phyloP scores from a whole-genome alignment of 495 filamentous ascomycete genomes.

The Aspergillus funiculosus region DNA sequence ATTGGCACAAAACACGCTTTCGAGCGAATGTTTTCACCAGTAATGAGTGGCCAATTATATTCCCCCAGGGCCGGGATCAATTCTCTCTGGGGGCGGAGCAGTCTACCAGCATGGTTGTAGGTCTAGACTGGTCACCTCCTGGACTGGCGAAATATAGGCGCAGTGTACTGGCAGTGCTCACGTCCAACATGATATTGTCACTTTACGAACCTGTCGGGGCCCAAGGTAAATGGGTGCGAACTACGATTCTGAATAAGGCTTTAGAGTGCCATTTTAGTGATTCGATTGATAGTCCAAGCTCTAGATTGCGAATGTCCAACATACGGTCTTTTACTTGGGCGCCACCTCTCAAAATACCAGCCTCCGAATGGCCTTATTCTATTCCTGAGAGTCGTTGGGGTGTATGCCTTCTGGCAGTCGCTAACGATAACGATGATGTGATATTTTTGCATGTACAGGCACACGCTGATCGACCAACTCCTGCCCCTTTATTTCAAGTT shows the following conservation, averaged over 20 bases:
- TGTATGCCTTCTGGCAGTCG: conserved; percentile 29
- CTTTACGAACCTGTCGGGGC: conserved; percentile 39
- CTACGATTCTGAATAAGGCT: conserved; percentile 38
- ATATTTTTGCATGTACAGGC: conserved; percentile 25
- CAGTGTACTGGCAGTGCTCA: conserved; percentile 54
- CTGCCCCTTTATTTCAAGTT: conserved; percentile 13
- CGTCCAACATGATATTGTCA: conserved; percentile 50
- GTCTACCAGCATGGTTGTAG: conserved; percentile 47
- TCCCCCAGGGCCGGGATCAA: conserved; percentile 38
- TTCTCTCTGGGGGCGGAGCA: conserved; percentile 62
- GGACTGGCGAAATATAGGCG: conserved; percentile 54
- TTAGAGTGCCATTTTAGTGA: conserved; percentile 23
- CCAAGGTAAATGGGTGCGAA: conserved; percentile 40
- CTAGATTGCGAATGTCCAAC: conserved; percentile 23
- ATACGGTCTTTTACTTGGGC: conserved; percentile 44
- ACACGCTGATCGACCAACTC: conserved; percentile 2
- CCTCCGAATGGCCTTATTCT: conserved; percentile 2
- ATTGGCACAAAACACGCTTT: conserved; percentile 41
- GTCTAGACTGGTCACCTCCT: conserved; percentile 55
- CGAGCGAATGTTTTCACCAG: conserved; percentile 47
- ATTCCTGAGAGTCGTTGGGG: conserved; percentile 39
- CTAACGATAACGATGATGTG: conserved; percentile 42
- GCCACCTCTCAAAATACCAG: conserved; percentile 28
- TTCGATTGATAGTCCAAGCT: conserved; percentile 9
- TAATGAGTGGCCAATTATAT: conserved; percentile 46